Evolutionary conservation across 2,329 filamentous ascomycete species (phyloP).

Genomic region (Stemphylium beticola): DNA sequence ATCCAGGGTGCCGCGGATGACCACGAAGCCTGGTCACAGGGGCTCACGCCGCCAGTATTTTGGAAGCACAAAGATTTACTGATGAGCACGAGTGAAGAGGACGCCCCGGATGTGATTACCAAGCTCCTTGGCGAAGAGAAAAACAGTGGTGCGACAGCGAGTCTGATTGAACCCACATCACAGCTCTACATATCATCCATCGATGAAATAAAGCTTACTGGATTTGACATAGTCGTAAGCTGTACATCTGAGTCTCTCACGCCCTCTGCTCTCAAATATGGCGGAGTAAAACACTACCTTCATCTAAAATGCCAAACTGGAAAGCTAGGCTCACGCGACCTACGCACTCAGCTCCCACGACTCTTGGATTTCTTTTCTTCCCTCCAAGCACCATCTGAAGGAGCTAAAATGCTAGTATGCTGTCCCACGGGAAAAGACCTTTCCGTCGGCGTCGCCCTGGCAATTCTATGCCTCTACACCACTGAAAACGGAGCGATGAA

Average conservation of each 20-base stretch:
- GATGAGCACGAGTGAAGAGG: constrained; percentile 68
- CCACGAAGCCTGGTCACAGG: constrained; percentile 87
- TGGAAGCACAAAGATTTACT: constrained; percentile 72
- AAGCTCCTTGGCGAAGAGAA: constrained; percentile 44
- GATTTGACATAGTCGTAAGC: constrained; percentile 49
- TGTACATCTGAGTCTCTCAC: constrained; percentile 53
- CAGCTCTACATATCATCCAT: constrained; percentile 51
- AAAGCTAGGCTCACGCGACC: constrained; percentile 81
- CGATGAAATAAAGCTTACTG: constrained; percentile 45
- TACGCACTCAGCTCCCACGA: constrained; percentile 72
- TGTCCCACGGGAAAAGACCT: constrained; percentile 83
- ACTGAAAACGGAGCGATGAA: constrained; percentile 63
- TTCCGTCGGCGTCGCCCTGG: constrained; percentile 77
- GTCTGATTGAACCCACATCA: constrained; percentile 51
- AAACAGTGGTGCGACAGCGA: constrained; percentile 30
- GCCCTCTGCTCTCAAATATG: constrained; percentile 8
- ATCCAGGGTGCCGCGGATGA: constrained; percentile 96
- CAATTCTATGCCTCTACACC: constrained; percentile 75
- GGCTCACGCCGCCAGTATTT: constrained; percentile 78
- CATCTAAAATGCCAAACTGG: constrained; percentile 71
- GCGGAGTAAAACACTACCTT: constrained; percentile 53
- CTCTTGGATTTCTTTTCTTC: constrained; percentile 62
- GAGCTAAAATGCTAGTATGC: constrained; percentile 55
- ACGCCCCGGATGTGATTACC: constrained; percentile 62
- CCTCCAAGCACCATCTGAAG: not conserved